These are phyloP conservation scores for Pseudozyma sp. DNA, from an alignment of 1,284 basidiomycete genomes.

Conservation along the genomic window DNA sequence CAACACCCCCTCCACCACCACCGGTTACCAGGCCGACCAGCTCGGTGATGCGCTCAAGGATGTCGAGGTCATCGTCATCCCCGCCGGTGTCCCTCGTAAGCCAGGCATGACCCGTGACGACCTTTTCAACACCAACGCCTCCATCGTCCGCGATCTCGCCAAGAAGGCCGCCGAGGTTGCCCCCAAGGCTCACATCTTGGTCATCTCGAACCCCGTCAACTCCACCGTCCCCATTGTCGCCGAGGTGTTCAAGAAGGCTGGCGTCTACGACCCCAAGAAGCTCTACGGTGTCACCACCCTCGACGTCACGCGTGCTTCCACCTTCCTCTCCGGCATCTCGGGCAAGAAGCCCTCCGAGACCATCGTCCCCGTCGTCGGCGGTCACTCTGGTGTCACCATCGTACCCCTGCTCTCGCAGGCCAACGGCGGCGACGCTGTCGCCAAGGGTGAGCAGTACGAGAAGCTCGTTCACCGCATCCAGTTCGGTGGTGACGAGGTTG, in stretches of 20 bases:
- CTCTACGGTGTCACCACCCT: constrained; percentile 89
- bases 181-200: constrained; percentile 89
- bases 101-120: constrained; percentile 91
- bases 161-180: constrained; percentile 85
- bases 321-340: constrained; percentile 84
- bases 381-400: constrained; percentile 96
- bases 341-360: constrained; percentile 74
- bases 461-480: constrained; percentile 80
- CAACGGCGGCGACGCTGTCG: constrained; percentile 74
- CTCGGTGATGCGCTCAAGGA: constrained; percentile 87
- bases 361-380: constrained; percentile 90
- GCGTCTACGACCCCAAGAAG: constrained; percentile 84
- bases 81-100: constrained; percentile 79
- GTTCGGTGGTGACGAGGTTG: constrained; percentile 94
- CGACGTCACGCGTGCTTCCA: constrained; percentile 93
- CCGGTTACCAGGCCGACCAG: constrained; percentile 78
- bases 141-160: constrained; percentile 95
- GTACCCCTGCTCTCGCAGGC: constrained; percentile 95
- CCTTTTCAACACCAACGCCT: constrained; percentile 97
- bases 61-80: constrained; percentile 92
- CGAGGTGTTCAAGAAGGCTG: constrained; percentile 89
- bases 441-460: constrained; percentile 73
- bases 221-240: constrained; percentile 96
- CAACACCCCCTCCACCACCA: constrained; percentile 85
- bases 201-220: constrained; percentile 86